Base-by-base conservation (phyloP, 2,329 filamentous ascomycete species). In the Tympanopsis confertula region DNA sequence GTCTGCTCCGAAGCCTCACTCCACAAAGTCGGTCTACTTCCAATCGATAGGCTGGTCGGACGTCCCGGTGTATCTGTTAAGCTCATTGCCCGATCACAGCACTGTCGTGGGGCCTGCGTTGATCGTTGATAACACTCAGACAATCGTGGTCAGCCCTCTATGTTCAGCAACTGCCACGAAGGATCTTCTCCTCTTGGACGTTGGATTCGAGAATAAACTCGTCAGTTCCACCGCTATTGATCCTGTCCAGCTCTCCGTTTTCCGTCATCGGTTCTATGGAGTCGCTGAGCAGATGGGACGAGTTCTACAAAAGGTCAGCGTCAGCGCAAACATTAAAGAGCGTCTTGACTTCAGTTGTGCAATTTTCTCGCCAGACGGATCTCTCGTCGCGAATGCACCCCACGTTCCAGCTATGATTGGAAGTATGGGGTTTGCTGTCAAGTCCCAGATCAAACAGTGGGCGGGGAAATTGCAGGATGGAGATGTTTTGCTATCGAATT, bases 241-340 rank as follows among this genome's bases (percentile, higher is more conserved):
- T 41, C 69, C 69, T 0, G 70, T 74, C 30, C 57, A 65, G 22
- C 59, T 74, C 3, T 70, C 64, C 10, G 65, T 74, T 30, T 73
- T 73, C 39, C 66, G 65, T 0, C 68, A 74, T 45, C 58, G 70
- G 0, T 74, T 74, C 55, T 74, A 74, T 70, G 65, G 66, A 3
- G 72, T 74, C 15, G 70, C 70, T 1, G 70, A 74, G 42, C 70
- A 74, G 42, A 74, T 74, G 69, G 70, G 70, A 20, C 65, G 65
- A 4, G 71, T 69, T 0, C 52, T 74, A 13, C 69, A 74, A 37
- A 68, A 69, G 45, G 74, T 69, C 0, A 64, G 63, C 0, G 68
- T 74, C 7, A 71, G 66, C 1, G 69, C 65, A 7, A 65, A 61
- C 35, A 63, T 64, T 42, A 62, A 59, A 38, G 61, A 64, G 39